Conservation (phyloP, 352 stramenopile genomes). For the Halophytophthora batemanensis region DNA sequence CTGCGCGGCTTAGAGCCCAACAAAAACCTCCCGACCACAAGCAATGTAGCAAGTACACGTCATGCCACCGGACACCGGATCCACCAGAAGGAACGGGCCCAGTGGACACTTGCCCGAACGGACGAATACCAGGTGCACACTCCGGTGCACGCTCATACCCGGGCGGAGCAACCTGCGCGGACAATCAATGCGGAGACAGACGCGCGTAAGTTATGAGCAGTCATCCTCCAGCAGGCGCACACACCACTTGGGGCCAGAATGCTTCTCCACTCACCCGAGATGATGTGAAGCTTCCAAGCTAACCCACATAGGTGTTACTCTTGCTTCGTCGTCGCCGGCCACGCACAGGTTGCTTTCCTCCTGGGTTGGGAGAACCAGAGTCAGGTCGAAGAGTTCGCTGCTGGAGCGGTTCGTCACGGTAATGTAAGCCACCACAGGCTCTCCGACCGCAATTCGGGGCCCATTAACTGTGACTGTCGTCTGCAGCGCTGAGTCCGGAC, state of each 20-base stretch:
- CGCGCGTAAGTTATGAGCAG: slow-evolving; percentile 2
- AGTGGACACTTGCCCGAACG: slow-evolving; percentile 38
- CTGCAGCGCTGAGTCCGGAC: slow-evolving; percentile 42
- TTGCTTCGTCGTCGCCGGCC: background rate
- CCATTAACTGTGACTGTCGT: slow-evolving; percentile 37
- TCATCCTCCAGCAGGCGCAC: background rate
- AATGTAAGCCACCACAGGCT: slow-evolving; percentile 32
- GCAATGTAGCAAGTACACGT: slow-evolving; percentile 65
- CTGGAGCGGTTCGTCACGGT: slow-evolving; percentile 53
- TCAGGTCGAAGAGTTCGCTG: slow-evolving; percentile 56
- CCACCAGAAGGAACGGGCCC: slow-evolving; percentile 51
- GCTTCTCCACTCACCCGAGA: slow-evolving; percentile 45
- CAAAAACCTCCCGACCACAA: slow-evolving; percentile 30
- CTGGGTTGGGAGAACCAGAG: slow-evolving; percentile 40
- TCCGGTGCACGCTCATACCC: slow-evolving; percentile 59
- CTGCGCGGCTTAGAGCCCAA: slow-evolving; percentile 17
- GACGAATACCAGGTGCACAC: slow-evolving; percentile 55
- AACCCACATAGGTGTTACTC: slow-evolving; percentile 24
- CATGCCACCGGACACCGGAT: slow-evolving; percentile 27
- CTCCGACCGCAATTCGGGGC: slow-evolving; percentile 12
- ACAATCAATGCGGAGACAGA: slow-evolving; percentile 11
- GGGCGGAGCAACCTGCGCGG: slow-evolving; percentile 31
- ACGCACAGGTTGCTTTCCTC: background rate
- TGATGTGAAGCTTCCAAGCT: slow-evolving; percentile 64
- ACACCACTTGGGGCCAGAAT: slow-evolving; percentile 6